Conservation (phyloP, 805 yeast genomes). For the Metschnikowia hibisci region DNA sequence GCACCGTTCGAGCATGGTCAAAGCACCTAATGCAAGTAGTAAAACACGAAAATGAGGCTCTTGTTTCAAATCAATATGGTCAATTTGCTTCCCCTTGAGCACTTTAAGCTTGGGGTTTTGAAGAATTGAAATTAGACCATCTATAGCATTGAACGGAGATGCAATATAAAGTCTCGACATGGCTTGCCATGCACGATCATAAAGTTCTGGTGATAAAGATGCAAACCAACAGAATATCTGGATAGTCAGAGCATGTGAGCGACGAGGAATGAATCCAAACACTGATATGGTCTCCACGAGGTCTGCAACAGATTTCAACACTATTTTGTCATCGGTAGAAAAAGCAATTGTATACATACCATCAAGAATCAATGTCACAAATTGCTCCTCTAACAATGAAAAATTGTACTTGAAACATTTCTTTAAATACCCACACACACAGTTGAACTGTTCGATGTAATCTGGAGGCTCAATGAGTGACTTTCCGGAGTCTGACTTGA, state of each 20-base stretch:
- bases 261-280: constrained; percentile 45
- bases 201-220: constrained; percentile 30
- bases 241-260: constrained; percentile 33
- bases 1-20: constrained; percentile 31
- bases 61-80: constrained; percentile 3
- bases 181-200: constrained; percentile 34
- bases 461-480: constrained; percentile 8
- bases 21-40: constrained; percentile 31
- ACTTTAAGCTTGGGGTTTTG: constrained; percentile 22
- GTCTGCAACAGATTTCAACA: constrained; percentile 37
- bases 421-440: constrained; percentile 31
- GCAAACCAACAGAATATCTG: constrained; percentile 45
- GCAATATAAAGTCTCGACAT: constrained; percentile 36
- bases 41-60: constrained; percentile 1
- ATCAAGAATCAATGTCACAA: constrained; percentile 29
- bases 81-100: constrained; percentile 7
- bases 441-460: constrained; percentile 14
- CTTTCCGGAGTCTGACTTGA: constrained; percentile 8
- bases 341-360: constrained; percentile 36
- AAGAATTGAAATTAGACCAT: constrained; percentile 20
- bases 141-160: constrained; percentile 29
- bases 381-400: constrained; percentile 38
- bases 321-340: constrained; percentile 33
- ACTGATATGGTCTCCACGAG: constrained; percentile 42
- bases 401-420: constrained; percentile 49